These are phyloP conservation scores for Lasiodiplodia citricola DNA, from an alignment of 2,329 filamentous ascomycete genomes.

Conservation along the genomic window DNA sequence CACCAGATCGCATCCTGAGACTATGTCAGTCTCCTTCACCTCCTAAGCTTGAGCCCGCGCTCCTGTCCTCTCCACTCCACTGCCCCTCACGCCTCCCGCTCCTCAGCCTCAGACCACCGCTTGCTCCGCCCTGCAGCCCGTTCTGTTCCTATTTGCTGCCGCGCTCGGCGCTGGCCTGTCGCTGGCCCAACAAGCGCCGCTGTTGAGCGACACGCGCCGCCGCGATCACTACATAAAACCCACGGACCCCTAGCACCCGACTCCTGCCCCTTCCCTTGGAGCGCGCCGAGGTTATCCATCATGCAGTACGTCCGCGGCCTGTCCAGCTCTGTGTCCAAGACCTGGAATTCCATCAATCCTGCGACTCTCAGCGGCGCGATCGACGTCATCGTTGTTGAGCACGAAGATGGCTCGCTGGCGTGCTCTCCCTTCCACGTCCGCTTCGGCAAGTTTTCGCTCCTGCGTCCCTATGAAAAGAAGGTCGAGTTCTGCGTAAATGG, in stretches of 20 bases:
- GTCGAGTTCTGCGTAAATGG: conserved; percentile 97
- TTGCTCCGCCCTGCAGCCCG: conserved; percentile 2
- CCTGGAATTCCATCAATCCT: conserved; percentile 99
- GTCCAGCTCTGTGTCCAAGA: conserved; percentile 93
- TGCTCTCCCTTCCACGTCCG: conserved; percentile 99
- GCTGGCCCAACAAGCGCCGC: conserved; percentile 25
- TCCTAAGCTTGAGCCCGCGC: not conserved
- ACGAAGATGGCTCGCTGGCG: conserved; percentile 85
- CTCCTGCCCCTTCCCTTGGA: conserved; percentile 10
- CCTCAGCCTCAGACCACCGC: conserved; percentile 8
- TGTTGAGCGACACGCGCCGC: conserved; percentile 23
- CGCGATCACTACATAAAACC: conserved; percentile 7
- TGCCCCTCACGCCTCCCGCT: conserved; percentile 1
- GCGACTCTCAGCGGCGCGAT: conserved; percentile 96
- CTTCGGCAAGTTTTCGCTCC: conserved; percentile 96
- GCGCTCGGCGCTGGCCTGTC: conserved; percentile 17
- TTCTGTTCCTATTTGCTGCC: not conserved
- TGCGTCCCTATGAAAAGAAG: conserved; percentile 97
- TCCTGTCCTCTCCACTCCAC: conserved; percentile 8
- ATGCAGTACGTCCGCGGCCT: conserved; percentile 99
- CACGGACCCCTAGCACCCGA: conserved; percentile 2
- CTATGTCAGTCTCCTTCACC: conserved; percentile 14
- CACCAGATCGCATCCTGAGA: conserved; percentile 22
- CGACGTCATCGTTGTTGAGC: conserved; percentile 97
- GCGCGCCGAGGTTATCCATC: conserved; percentile 62